Evolutionary conservation across 2,329 filamentous ascomycete species (phyloP).

Genomic region (Fusarium citri): DNA sequence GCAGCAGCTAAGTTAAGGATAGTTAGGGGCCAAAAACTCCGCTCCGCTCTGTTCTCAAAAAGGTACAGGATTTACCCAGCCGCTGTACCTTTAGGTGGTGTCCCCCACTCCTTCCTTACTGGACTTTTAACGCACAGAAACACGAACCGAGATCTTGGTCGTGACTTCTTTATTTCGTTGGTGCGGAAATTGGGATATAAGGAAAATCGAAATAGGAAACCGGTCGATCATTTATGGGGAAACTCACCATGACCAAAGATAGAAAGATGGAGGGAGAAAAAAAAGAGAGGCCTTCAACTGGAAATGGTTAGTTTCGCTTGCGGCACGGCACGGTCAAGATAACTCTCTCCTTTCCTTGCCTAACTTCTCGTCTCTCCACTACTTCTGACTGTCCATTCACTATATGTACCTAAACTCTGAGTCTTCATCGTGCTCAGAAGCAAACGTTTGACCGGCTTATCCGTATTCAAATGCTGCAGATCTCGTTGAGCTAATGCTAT

Average conservation of each 20-base stretch:
- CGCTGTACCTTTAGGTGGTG: not conserved
- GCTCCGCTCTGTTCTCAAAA: conserved; percentile 12
- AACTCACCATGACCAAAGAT: conserved; percentile 6
- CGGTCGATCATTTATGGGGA: conserved; percentile 20
- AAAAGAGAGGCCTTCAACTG: not conserved
- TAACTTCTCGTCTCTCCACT: conserved; percentile 13
- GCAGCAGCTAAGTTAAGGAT: not conserved
- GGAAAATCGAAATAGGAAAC: not conserved
- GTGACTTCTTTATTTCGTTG: not conserved
- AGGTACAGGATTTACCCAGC: not conserved
- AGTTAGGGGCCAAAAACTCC: conserved; percentile 8
- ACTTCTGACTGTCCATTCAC: not conserved
- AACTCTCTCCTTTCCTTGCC: conserved; percentile 7
- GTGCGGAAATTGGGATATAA: conserved; percentile 9
- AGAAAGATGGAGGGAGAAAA: not conserved
- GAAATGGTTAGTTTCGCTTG: conserved; percentile 22
- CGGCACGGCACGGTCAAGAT: conserved; percentile 21
- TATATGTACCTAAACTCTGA: not conserved
- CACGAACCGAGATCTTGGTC: not conserved
- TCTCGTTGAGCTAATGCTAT: conserved; percentile 4
- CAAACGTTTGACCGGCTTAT: not conserved
- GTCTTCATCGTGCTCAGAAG: not conserved
- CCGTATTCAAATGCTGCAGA: not conserved
- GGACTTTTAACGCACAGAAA: not conserved
- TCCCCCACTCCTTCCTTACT: not conserved